Evolutionary conservation across 2,329 filamentous ascomycete species (phyloP), one percentile per base, ranked within the genome.

Genomic region (Ophiostoma sp.): DNA sequence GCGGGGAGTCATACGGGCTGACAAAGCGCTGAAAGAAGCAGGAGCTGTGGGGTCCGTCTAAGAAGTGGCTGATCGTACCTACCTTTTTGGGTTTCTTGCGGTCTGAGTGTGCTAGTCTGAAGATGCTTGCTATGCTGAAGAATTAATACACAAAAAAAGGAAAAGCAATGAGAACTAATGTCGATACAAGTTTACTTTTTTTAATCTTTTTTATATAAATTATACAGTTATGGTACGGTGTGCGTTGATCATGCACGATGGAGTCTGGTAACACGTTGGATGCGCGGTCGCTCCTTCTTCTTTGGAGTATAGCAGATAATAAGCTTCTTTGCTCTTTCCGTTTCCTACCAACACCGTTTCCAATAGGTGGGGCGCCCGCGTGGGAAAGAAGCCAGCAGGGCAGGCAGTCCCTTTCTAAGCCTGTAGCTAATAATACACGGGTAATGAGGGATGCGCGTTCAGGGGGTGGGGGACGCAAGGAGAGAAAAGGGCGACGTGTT

Each of bases 1-100:
- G 52, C 62, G 69, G 67, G 71, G 71, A 72, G 71, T 72, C 71
- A 72, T 70, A 10, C 71, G 71, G 68, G 69, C 62, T 69, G 71
- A 70, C 71, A 70, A 72, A 72, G 66, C 68, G 35, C 39, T 68
- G 73, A 77, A 86, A 17, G 20, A 54, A 67, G 70, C 66, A 69
- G 66, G 68, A 23, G 41, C 70, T 27, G 68, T 68, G 68, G 66
- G 68, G 39, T 15, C 60, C 48, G 35, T 15, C 44, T 39, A 44
- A 41, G 67, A 33, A 23, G 39, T 31, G 52, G 17, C 44, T n/a
- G 62, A 41, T 71, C 35, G 70, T 39, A 35, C 23, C 67, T 71
- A 17, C 70, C 48, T 33, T 57, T 69, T 33, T 8, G 52, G 52
- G n/a, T 10, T 27, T 44, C n/a, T 41, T 52, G 23, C 23, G 54